phyloP scores from a whole-genome alignment of 1,284 basidiomycete genomes.

The Moesziomyces antarcticus region DNA sequence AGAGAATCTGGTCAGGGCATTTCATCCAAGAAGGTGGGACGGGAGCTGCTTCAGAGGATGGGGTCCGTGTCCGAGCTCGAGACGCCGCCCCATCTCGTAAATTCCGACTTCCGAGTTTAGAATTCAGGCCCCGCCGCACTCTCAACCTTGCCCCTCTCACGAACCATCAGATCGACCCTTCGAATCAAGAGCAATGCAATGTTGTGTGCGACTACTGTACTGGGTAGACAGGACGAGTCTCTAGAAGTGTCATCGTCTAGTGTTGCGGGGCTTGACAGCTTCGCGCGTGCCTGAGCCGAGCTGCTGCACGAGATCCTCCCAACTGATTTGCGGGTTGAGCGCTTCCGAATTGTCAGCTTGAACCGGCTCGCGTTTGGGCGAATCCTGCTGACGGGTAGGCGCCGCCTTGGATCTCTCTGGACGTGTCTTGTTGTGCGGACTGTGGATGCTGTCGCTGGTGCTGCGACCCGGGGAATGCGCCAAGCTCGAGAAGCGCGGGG shows the following conservation, averaged over 20 bases:
- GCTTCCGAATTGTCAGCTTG: constrained; percentile 1
- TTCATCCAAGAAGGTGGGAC: too few relatives aligned
- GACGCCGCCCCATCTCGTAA: not conserved
- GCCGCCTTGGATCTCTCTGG: not conserved
- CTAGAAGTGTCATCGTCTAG: constrained; percentile 10
- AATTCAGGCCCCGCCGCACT: not conserved
- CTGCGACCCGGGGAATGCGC: constrained; percentile 7
- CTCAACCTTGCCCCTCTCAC: not conserved
- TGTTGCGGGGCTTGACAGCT: constrained; percentile 4
- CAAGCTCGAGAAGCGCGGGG: not conserved
- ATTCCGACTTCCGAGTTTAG: constrained; percentile 11
- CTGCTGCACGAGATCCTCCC: constrained; percentile 31
- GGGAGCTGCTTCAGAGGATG: too few relatives aligned
- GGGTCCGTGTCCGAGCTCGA: constrained; percentile 11
- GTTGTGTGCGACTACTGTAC: not conserved
- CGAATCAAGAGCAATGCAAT: not conserved
- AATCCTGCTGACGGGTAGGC: not conserved
- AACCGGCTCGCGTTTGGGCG: not conserved
- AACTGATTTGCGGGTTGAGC: constrained; percentile 29
- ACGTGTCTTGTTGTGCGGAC: constrained; percentile 7
- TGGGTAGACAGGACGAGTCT: not conserved
- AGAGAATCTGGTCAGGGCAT: too few relatives aligned
- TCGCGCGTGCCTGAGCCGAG: not conserved
- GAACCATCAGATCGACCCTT: not conserved
- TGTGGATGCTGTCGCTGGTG: constrained; percentile 39